A percentile compares a stretch with the other conserved stretches of the same genome.
phyloP scores from a whole-genome alignment of 2,329 filamentous ascomycete genomes.

The Ophiocordyceps robertsii region DNA sequence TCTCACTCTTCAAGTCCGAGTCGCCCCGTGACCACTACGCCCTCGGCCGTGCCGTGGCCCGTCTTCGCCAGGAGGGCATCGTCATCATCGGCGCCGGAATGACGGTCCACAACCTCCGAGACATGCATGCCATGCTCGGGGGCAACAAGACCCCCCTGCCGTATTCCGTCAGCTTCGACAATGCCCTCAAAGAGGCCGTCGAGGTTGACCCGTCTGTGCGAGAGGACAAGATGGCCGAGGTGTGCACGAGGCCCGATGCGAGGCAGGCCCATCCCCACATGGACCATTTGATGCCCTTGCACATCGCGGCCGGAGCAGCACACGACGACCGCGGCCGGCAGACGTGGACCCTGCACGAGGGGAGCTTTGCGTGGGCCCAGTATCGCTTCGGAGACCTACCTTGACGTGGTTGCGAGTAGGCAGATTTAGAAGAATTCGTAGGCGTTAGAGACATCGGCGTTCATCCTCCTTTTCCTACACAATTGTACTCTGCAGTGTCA shows the following conservation, averaged over 20 bases:
- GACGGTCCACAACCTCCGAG: constrained; percentile 58
- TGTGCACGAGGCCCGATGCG: constrained; percentile 28
- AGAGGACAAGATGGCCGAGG: constrained; percentile 24
- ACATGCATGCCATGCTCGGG: constrained; percentile 22
- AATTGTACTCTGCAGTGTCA: background rate
- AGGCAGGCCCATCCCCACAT: constrained; percentile 33
- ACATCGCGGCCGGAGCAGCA: constrained; percentile 31
- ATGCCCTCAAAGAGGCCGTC: constrained; percentile 52
- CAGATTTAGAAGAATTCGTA: background rate
- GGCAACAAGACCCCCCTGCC: constrained; percentile 33
- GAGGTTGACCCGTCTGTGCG: constrained; percentile 25
- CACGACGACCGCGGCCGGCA: constrained; percentile 26
- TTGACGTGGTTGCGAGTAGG: background rate
- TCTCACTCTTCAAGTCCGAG: constrained; percentile 53
- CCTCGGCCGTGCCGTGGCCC: constrained; percentile 51
- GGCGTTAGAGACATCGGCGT: no score
- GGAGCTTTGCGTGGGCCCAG: constrained; percentile 31
- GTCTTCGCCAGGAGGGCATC: constrained; percentile 53
- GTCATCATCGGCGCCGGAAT: constrained; percentile 61
- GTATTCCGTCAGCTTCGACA: constrained; percentile 51
- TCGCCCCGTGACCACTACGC: constrained; percentile 52
- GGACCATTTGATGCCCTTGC: constrained; percentile 36
- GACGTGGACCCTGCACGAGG: constrained; percentile 32
- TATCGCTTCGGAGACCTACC: constrained; percentile 30
- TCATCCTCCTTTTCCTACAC: background rate